phyloP scores from a whole-genome alignment of 2,329 filamentous ascomycete genomes.

The Aureobasidium sp. region DNA sequence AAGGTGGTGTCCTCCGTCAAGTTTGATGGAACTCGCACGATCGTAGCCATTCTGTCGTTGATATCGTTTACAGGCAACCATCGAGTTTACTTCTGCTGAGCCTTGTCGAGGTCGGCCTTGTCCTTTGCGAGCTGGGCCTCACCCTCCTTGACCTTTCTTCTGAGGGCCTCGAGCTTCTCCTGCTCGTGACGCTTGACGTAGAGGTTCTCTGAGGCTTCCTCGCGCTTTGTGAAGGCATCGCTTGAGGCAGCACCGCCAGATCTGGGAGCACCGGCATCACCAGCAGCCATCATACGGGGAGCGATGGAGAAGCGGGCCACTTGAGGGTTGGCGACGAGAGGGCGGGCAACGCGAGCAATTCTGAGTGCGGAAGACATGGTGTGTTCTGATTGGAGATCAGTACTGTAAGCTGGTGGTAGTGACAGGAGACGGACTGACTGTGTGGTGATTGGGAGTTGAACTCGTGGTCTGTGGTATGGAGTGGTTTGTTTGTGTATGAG shows the following conservation, averaged over 20 bases:
- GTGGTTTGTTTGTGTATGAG: conserved; percentile 3
- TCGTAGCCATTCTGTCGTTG: conserved; percentile 3
- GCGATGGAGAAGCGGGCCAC: conserved; percentile 37
- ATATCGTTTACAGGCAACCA: neutral
- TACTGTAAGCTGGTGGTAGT: neutral
- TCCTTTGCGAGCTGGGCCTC: conserved; percentile 27
- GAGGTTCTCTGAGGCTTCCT: conserved; percentile 77
- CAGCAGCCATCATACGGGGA: conserved; percentile 36
- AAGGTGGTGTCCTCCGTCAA: neutral
- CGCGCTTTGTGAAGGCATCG: conserved; percentile 87
- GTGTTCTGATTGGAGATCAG: neutral
- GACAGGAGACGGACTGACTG: neutral
- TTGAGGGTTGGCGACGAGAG: conserved; percentile 28
- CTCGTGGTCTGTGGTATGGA: neutral
- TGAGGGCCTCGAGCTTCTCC: conserved; percentile 57
- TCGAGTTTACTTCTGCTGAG: conserved; percentile 19
- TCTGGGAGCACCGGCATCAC: conserved; percentile 38
- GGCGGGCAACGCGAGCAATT: conserved; percentile 34
- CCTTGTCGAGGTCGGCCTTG: conserved; percentile 24
- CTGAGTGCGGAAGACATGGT: conserved; percentile 19
- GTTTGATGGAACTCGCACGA: neutral
- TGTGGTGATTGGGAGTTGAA: neutral
- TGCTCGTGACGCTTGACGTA: conserved; percentile 83
- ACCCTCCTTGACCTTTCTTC: conserved; percentile 29
- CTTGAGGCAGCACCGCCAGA: conserved; percentile 46